Conservation (phyloP, 2,329 filamentous ascomycete species). For the Fusarium dimerum region DNA sequence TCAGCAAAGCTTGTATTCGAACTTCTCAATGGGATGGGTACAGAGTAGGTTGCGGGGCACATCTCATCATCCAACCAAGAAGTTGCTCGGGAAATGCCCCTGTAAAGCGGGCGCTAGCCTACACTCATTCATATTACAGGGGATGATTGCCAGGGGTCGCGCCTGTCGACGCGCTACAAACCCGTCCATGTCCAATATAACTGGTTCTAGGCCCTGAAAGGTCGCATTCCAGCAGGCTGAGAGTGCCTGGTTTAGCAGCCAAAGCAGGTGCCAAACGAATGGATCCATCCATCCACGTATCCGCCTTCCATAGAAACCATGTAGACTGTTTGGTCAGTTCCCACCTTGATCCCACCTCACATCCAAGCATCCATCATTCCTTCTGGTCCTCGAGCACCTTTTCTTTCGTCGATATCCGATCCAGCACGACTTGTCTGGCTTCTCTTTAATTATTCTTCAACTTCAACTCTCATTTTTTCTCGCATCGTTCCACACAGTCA, state of each 20-base stretch:
- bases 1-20: no score
- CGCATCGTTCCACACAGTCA: slow-evolving; percentile 1
- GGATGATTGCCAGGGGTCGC: slow-evolving; percentile 8
- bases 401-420: slow-evolving; percentile 2
- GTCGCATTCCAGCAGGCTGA: slow-evolving; percentile 3
- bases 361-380: not conserved
- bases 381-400: slow-evolving; percentile 9
- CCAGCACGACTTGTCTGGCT: slow-evolving; percentile 4
- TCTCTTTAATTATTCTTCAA: slow-evolving; percentile 1
- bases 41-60: not conserved
- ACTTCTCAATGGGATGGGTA: not conserved
- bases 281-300: not conserved
- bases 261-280: not conserved
- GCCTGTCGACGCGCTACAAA: slow-evolving; percentile 18
- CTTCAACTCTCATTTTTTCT: not conserved
- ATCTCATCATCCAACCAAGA: not conserved
- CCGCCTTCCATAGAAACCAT: no score
- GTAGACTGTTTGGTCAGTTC: no score
- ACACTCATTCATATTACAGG: slow-evolving; percentile 9
- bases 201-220: not conserved
- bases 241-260: not conserved
- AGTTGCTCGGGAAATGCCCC: slow-evolving; percentile 25
- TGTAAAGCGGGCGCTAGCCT: slow-evolving; percentile 15
- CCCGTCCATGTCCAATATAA: not conserved
- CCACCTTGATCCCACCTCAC: not conserved